Percentiles rank a stretch among this genome's conserved stretches.
Evolutionary conservation across 2,329 filamentous ascomycete genomes (phyloP).

Genomic region (Aspergillus pseudotamarii): DNA sequence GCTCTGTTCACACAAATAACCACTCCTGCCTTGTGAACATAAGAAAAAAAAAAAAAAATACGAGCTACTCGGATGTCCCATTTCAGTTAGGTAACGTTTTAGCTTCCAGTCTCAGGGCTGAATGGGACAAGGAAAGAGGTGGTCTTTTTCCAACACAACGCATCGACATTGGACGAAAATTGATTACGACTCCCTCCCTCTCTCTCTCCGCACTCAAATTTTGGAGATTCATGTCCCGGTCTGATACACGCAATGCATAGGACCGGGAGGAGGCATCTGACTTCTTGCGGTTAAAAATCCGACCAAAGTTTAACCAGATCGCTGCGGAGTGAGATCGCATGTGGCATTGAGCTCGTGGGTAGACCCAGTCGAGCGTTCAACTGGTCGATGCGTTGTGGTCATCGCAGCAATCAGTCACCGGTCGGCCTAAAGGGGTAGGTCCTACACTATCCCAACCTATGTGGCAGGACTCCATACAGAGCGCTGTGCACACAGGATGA

Average conservation of each 20-base stretch:
- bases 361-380: neutral
- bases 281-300: conserved; percentile 4
- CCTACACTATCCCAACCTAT: neutral
- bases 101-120: conserved; percentile 1
- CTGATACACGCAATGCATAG: conserved; percentile 6
- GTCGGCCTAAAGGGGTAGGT: conserved; percentile 14
- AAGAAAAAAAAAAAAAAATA: neutral
- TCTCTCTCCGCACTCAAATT: conserved; percentile 1
- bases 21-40: neutral
- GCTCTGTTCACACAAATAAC: neutral
- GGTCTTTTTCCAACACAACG: neutral
- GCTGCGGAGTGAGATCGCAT: conserved; percentile 5
- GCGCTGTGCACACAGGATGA: neutral
- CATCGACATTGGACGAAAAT: neutral
- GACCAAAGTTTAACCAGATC: conserved; percentile 1
- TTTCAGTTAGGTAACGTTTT: conserved; percentile 1
- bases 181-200: neutral
- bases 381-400: conserved; percentile 7
- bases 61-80: neutral
- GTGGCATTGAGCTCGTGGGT: conserved; percentile 8
- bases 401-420: conserved; percentile 15
- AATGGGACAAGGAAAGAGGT: neutral
- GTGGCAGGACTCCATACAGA: neutral
- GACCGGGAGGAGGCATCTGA: conserved; percentile 4
- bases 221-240: conserved; percentile 2